A percentile compares a stretch with the other conserved stretches of the same genome.
These are phyloP conservation scores for Thermothelomyces thermophilus DNA, from an alignment of 2,329 filamentous ascomycete genomes.

Conservation along the genomic window DNA sequence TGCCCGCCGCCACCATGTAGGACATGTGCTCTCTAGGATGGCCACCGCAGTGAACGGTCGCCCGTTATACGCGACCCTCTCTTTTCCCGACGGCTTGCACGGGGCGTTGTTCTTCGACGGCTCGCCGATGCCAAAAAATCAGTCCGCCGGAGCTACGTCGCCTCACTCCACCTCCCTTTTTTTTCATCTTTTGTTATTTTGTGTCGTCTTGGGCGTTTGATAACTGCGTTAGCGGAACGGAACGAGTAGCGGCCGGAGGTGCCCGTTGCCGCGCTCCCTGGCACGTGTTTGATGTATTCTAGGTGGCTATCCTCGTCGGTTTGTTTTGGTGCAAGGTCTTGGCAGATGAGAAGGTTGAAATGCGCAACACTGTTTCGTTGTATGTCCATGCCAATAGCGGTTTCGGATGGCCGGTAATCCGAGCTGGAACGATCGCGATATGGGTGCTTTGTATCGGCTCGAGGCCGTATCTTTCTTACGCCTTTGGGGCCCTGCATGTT, in stretches of 20 bases:
- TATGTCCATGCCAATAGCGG: too few species aligned
- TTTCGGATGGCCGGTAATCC: too few species aligned
- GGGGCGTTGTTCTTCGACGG: not conserved
- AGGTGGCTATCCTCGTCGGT: not conserved
- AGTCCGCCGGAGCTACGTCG: too few species aligned
- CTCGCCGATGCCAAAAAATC: too few species aligned
- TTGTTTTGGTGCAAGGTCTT: not conserved
- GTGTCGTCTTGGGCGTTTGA: not conserved
- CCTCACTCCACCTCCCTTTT: not conserved
- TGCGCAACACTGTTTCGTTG: too few species aligned
- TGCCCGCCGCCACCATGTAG: conserved; percentile 30
- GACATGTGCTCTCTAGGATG: not conserved
- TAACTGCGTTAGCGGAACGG: not conserved
- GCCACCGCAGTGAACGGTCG: not conserved
- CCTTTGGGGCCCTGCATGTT: too few species aligned
- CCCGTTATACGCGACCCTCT: not conserved
- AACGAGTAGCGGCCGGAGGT: not conserved
- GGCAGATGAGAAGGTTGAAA: too few species aligned
- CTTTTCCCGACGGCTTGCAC: too few species aligned
- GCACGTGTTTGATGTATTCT: conserved; percentile 5
- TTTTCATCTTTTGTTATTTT: not conserved
- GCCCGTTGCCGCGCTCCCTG: not conserved
- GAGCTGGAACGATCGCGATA: too few species aligned
- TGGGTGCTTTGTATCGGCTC: too few species aligned
- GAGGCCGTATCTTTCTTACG: too few species aligned